A percentile compares a stretch with the other conserved stretches of the same genome.
These are phyloP conservation scores for Berberis thunbergii DNA, from an alignment of 164 flowering plant genomes.

Conservation along the genomic window DNA sequence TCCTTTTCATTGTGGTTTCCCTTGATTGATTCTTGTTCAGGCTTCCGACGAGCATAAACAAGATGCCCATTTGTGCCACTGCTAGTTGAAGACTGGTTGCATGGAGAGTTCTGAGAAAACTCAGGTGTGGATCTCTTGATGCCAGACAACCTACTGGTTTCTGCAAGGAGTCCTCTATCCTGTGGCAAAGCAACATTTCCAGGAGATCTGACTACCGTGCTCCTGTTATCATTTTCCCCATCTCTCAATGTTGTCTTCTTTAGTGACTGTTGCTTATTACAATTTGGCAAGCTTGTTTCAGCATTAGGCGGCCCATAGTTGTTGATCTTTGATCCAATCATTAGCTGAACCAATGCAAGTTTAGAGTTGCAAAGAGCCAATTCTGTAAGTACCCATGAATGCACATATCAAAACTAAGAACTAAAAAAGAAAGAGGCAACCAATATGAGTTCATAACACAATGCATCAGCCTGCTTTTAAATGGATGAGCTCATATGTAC, in stretches of 20 bases:
- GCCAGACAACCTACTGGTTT: slow-evolving; percentile 36
- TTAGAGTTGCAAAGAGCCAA: too few species aligned
- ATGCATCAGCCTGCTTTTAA: too few species aligned
- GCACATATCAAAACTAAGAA: too few species aligned
- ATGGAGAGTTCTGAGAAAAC: slow-evolving; percentile 19
- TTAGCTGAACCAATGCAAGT: slow-evolving; percentile 12
- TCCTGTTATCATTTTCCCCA: slow-evolving; percentile 38
- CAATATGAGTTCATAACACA: too few species aligned
- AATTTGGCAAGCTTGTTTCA: slow-evolving; percentile 24
- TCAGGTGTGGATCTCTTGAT: slow-evolving; percentile 40
- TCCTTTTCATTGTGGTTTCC: slow-evolving; percentile 20
- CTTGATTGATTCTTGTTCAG: slow-evolving; percentile 40
- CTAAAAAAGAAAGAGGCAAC: too few species aligned
- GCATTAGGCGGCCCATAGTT: slow-evolving; percentile 25
- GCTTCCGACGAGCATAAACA: slow-evolving; percentile 72
- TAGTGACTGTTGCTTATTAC: slow-evolving; percentile 21
- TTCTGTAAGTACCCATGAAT: too few species aligned
- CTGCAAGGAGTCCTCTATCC: slow-evolving; percentile 22
- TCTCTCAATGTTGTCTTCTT: slow-evolving; percentile 53
- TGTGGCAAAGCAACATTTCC: slow-evolving; percentile 26
- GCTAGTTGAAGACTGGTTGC: slow-evolving; percentile 9
- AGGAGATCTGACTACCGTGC: slow-evolving; percentile 17
- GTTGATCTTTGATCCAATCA: slow-evolving; percentile 34
- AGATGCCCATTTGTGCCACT: slow-evolving; percentile 45
- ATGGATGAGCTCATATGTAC: too few species aligned